A percentile compares a stretch with the other conserved stretches of the same genome.
Conservation (phyloP, 1,284 basidiomycete species). For the Sporisorium graminicola region DNA sequence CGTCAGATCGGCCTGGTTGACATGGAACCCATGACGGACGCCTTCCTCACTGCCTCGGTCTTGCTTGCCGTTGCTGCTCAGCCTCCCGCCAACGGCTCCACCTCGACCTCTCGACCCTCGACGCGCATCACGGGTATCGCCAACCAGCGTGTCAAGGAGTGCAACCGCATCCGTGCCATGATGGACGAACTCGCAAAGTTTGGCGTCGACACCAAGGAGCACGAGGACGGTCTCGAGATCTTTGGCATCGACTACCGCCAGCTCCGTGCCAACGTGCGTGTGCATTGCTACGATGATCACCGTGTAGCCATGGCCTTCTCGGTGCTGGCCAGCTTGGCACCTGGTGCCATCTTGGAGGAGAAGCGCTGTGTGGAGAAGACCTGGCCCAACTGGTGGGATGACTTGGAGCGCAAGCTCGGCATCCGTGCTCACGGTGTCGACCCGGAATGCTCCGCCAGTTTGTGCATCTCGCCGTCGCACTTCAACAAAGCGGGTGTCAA, state of each 20-base stretch:
- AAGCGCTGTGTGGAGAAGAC: constrained; percentile 99
- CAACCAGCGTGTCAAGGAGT: constrained; percentile 98
- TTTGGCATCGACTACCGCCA: constrained; percentile 80
- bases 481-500: constrained; percentile 55
- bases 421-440: constrained; percentile 87
- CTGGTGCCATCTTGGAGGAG: constrained; percentile 89
- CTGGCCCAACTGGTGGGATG: constrained; percentile 99
- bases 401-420: constrained; percentile 96
- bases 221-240: constrained; percentile 92
- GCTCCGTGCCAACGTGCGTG: constrained; percentile 75
- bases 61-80: constrained; percentile 80
- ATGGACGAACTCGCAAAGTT: constrained; percentile 96
- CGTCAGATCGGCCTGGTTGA: constrained; percentile 88
- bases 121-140: constrained; percentile 94
- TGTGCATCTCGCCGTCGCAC: constrained; percentile 58
- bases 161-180: constrained; percentile 96
- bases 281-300: constrained; percentile 98
- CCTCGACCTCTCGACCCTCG: constrained; percentile 45
- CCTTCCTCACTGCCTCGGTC: constrained; percentile 93
- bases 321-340: constrained; percentile 80
- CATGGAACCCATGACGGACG: constrained; percentile 99
- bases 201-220: constrained; percentile 89
- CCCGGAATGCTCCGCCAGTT: constrained; percentile 69
- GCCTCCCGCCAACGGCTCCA: constrained; percentile 69
- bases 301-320: constrained; percentile 99